Evolutionary conservation across 768 basidiomycete species (phyloP).

Genomic region (Boletus coccyginus): DNA sequence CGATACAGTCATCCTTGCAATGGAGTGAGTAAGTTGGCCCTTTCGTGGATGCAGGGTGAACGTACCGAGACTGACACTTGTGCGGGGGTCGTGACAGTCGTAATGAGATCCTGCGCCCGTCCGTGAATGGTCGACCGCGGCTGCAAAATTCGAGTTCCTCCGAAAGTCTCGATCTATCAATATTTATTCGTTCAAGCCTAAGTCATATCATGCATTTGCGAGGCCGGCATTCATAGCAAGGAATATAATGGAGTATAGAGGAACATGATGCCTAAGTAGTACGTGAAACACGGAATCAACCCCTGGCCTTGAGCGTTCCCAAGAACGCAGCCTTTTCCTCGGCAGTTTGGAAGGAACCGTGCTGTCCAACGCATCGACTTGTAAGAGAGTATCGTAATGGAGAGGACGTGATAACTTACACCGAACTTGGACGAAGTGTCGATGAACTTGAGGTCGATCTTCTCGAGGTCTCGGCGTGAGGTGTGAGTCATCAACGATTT

Average conservation of each 20-base stretch:
- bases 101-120: not conserved
- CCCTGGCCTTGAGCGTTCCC: constrained; percentile 84
- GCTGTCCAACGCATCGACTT: constrained; percentile 42
- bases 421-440: constrained; percentile 98
- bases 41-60: constrained; percentile 3
- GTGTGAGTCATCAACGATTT: constrained; percentile 98
- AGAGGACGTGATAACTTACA: constrained; percentile 45
- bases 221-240: constrained; percentile 40
- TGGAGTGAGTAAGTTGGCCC: constrained; percentile 5
- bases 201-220: constrained; percentile 3
- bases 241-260: constrained; percentile 34
- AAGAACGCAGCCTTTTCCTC: constrained; percentile 96
- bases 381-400: not conserved
- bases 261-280: constrained; percentile 39
- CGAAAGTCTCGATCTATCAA: not conserved
- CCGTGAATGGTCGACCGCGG: not conserved
- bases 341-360: constrained; percentile 95
- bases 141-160: not conserved
- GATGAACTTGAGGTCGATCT: constrained; percentile 98
- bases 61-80: constrained; percentile 47
- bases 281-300: constrained; percentile 48
- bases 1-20: constrained; percentile 65
- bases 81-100: constrained; percentile 10
- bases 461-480: constrained; percentile 93
- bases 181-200: not conserved